A percentile compares a stretch with the other conserved stretches of the same genome.
Conservation (phyloP, 225 moss, liverwort and hornwort species). For the Takakia lepidozioides region DNA sequence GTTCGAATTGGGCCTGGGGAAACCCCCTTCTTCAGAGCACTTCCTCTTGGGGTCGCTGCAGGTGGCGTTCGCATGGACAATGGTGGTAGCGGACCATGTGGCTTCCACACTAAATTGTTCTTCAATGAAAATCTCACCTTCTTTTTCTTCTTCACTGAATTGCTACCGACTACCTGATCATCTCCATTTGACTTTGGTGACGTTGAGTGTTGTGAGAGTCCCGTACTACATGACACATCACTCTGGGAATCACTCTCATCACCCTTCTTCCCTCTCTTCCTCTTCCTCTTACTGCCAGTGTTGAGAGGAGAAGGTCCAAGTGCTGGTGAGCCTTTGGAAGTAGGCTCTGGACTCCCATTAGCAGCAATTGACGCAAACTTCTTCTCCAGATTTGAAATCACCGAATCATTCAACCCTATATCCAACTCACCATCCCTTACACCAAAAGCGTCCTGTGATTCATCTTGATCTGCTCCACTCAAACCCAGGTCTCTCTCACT, state of each 20-base stretch:
- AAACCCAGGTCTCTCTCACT: constrained; percentile 1
- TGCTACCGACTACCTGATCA: constrained; percentile 26
- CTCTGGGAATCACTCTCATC: constrained; percentile 8
- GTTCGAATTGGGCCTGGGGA: constrained; percentile 82
- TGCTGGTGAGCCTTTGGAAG: constrained; percentile 21
- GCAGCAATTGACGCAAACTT: constrained; percentile 69
- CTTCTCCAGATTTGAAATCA: constrained; percentile 65
- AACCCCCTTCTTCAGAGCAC: constrained; percentile 91
- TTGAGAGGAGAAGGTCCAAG: constrained; percentile 13
- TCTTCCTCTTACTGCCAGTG: constrained; percentile 41
- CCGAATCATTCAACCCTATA: constrained; percentile 55
- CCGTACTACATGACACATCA: constrained; percentile 8
- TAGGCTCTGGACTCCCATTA: constrained; percentile 21
- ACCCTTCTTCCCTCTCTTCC: constrained; percentile 42
- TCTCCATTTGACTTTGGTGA: constrained; percentile 27
- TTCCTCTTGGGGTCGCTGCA: constrained; percentile 89
- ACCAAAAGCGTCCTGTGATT: constrained; percentile 20
- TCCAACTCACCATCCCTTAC: constrained; percentile 35
- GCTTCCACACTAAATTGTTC: constrained; percentile 92
- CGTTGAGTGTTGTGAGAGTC: constrained; percentile 6
- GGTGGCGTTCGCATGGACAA: constrained; percentile 90
- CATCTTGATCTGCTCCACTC: constrained; percentile 6
- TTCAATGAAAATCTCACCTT: constrained; percentile 82
- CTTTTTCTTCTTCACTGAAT: constrained; percentile 68
- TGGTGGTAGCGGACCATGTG: constrained; percentile 83